These are phyloP conservation scores for Venturia asperata DNA, from an alignment of 2,329 filamentous ascomycete genomes.

Conservation along the genomic window DNA sequence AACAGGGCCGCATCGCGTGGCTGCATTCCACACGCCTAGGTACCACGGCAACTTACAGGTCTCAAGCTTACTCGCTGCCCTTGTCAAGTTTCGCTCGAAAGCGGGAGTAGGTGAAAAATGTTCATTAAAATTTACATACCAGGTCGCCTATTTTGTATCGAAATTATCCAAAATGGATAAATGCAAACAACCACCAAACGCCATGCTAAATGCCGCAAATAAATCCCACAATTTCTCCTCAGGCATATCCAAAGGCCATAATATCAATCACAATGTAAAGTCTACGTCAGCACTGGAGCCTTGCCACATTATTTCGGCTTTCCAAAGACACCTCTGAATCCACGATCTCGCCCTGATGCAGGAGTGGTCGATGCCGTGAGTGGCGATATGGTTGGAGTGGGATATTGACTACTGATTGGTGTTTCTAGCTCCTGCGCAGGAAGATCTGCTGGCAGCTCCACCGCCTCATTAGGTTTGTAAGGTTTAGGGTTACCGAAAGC, in stretches of 20 bases:
- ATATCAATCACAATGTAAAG: neutral
- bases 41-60: neutral
- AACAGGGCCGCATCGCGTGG: neutral
- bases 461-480: neutral
- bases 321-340: neutral
- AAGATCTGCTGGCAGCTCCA: neutral
- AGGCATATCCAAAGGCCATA: neutral
- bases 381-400: neutral
- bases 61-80: neutral
- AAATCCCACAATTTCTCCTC: neutral
- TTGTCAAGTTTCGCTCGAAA: neutral
- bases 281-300: neutral
- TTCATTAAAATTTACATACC: conserved; percentile 9
- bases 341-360: neutral
- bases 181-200: conserved; percentile 3
- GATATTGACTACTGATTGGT: neutral
- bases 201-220: conserved; percentile 1
- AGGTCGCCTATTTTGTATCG: neutral
- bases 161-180: neutral
- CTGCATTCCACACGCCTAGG: too few relatives aligned
- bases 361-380: neutral
- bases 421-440: neutral
- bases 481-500: neutral
- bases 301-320: neutral
- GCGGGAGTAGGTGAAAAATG: neutral